Percentiles rank a stretch among this genome's conserved stretches.
Conservation (phyloP, 257 asterid species). For the Haberlea rhodopensis region DNA sequence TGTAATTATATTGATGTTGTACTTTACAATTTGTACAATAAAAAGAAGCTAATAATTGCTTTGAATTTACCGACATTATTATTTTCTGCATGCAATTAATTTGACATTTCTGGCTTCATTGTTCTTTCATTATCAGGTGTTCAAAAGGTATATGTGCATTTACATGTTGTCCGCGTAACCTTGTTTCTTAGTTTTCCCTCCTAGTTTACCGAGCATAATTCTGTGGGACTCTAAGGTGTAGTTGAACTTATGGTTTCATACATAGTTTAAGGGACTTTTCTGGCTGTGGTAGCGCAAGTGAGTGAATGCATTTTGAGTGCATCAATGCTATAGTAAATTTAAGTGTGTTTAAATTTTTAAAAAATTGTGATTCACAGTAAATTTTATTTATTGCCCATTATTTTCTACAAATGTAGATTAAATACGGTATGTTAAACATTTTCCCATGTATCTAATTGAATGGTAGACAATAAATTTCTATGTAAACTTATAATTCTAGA, state of each 20-base stretch:
- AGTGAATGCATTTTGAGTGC: constrained; percentile 38
- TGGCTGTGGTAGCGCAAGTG: constrained; percentile 1
- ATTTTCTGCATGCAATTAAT: neutral
- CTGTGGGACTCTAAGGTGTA: constrained; percentile 1
- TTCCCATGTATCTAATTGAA: too few relatives aligned
- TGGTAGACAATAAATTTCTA: too few relatives aligned
- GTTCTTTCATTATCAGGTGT: constrained; percentile 1
- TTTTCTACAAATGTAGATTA: too few relatives aligned
- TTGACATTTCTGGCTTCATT: neutral
- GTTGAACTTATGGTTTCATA: constrained; percentile 11
- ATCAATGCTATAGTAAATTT: constrained; percentile 41
- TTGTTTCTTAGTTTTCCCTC: constrained; percentile 14
- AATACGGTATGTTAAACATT: too few relatives aligned
- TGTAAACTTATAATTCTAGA: too few relatives aligned
- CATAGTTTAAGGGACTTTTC: constrained; percentile 14
- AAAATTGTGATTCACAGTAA: too few relatives aligned
- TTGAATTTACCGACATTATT: neutral
- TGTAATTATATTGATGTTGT: constrained; percentile 5
- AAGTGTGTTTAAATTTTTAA: too few relatives aligned
- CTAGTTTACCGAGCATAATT: constrained; percentile 10
- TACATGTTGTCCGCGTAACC: neutral
- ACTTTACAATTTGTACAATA: too few relatives aligned
- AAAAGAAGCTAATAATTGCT: constrained; percentile 5
- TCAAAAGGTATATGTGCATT: neutral
- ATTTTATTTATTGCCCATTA: too few relatives aligned